phyloP scores from a whole-genome alignment of 495 filamentous ascomycete species.

The Penicillium bialowiezense region DNA sequence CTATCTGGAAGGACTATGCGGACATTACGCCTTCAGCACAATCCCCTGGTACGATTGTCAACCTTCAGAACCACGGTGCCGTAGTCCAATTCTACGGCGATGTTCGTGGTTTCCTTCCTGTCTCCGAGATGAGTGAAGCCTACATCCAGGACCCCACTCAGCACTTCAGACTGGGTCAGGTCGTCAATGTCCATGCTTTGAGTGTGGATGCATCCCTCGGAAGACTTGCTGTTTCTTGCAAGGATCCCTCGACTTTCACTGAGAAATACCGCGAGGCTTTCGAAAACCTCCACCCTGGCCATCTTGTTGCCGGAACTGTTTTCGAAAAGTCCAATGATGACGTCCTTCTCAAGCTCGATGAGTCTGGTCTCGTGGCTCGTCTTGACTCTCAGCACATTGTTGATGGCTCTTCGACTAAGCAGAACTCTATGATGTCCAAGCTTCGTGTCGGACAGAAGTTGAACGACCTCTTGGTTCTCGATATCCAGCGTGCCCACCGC shows the following conservation, averaged over 20 bases:
- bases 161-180: conserved; percentile 87
- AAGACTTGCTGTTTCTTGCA: conserved; percentile 87
- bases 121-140: conserved; percentile 96
- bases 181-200: conserved; percentile 80
- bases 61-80: conserved; percentile 71
- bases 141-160: conserved; percentile 85
- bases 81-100: conserved; percentile 89
- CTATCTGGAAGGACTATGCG: conserved; percentile 72
- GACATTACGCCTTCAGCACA: conserved; percentile 66
- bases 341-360: conserved; percentile 71
- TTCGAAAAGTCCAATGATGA: conserved; percentile 82
- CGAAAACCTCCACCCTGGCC: conserved; percentile 64
- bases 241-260: conserved; percentile 74
- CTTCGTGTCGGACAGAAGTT: conserved; percentile 78
- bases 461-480: conserved; percentile 77
- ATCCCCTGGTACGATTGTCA: conserved; percentile 81
- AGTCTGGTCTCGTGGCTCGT: conserved; percentile 67
- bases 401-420: conserved; percentile 76
- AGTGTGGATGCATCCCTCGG: conserved; percentile 68
- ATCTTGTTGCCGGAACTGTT: conserved; percentile 71
- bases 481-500: conserved; percentile 70
- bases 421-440: conserved; percentile 67
- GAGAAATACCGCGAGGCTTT: conserved; percentile 72
- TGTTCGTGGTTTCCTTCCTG: conserved; percentile 79
- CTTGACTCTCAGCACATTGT: conserved; percentile 74